phyloP scores from a whole-genome alignment of 1,284 basidiomycete genomes.

The Rhodotorula sp. region DNA sequence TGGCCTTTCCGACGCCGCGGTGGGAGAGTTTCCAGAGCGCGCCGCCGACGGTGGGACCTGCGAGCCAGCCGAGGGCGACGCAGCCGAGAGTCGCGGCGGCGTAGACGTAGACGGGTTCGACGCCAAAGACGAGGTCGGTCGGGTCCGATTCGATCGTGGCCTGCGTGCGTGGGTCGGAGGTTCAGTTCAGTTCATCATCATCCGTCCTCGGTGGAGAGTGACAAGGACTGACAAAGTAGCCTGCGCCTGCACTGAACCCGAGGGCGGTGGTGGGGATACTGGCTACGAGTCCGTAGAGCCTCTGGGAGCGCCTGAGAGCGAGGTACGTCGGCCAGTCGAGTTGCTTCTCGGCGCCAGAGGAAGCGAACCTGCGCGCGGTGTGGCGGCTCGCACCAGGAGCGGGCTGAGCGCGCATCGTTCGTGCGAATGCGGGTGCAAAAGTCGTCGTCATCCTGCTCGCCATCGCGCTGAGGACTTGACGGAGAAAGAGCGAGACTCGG shows the following conservation, averaged over 20 bases:
- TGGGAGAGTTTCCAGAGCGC: constrained; percentile 40
- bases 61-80: constrained; percentile 43
- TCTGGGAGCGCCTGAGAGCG: constrained; percentile 30
- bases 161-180: too few species aligned
- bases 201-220: background rate
- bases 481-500: too few species aligned
- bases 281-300: constrained; percentile 41
- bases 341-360: background rate
- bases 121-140: constrained; percentile 39
- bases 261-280: constrained; percentile 43
- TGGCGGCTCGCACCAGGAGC: background rate
- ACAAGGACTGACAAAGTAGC: constrained; percentile 26
- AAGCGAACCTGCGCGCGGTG: background rate
- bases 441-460: background rate
- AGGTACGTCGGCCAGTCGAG: constrained; percentile 44
- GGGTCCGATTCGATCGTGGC: constrained; percentile 38
- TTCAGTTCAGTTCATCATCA: too few species aligned
- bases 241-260: constrained; percentile 34
- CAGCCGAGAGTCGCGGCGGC: constrained; percentile 41
- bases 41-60: constrained; percentile 42
- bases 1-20: constrained; percentile 24
- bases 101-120: constrained; percentile 43
- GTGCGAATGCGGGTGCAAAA: background rate
- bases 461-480: too few species aligned
- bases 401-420: background rate